A percentile compares a stretch with the other conserved stretches of the same genome.
Evolutionary conservation across 257 asterid genomes (phyloP).

Genomic region (Plantago ovata): DNA sequence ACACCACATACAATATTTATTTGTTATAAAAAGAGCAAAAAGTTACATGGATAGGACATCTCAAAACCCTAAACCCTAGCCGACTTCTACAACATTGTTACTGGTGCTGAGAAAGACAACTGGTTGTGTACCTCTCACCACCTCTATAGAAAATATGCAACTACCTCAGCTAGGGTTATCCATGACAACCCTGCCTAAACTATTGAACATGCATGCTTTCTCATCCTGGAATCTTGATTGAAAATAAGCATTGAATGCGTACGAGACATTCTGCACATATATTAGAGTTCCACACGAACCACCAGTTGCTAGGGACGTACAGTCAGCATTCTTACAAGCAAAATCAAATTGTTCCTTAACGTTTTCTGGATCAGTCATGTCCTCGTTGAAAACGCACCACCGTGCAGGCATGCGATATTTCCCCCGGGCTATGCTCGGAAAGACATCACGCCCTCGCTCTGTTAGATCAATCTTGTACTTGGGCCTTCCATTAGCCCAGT

Average conservation of each 20-base stretch:
- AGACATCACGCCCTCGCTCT: no score
- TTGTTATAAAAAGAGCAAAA: no score
- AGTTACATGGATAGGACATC: no score
- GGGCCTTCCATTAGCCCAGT: no score
- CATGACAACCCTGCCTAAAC: slow-evolving; percentile 30
- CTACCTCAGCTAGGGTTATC: slow-evolving; percentile 29
- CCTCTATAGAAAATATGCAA: slow-evolving; percentile 1
- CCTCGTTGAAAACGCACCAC: slow-evolving; percentile 35
- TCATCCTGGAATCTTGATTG: slow-evolving; percentile 31
- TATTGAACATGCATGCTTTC: slow-evolving; percentile 26
- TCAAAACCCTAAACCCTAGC: no score
- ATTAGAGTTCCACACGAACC: slow-evolving; percentile 34
- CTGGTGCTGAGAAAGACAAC: no score
- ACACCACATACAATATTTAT: no score
- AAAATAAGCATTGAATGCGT: slow-evolving; percentile 43
- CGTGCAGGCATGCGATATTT: not conserved
- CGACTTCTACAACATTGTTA: no score
- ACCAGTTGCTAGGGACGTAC: slow-evolving; percentile 35
- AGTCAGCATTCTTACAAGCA: slow-evolving; percentile 35
- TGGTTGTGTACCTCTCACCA: not conserved
- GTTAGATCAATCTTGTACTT: no score
- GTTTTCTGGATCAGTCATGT: not conserved
- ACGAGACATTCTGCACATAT: slow-evolving; percentile 29
- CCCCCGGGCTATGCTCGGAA: no score
- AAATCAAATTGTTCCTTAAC: not conserved